phyloP scores from a whole-genome alignment of 306 rosid genomes.

The peach (Prunus persica) region Prunus_persica_NCBIv2 NC_034009.1:31086001-31086500 shows the following conservation, averaged over 20 bases:
- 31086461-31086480: conserved; percentile 1
- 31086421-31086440: neutral
- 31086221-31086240: conserved; percentile 57
- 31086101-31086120: conserved; percentile 14
- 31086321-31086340: conserved; percentile 59
- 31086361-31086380: conserved; percentile 23
- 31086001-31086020: neutral
- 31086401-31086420: conserved; percentile 20
- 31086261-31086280: conserved; percentile 46
- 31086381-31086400: conserved; percentile 27
- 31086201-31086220: conserved; percentile 46
- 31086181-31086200: conserved; percentile 39
- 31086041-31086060: neutral
- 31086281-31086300: conserved; percentile 49
- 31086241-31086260: conserved; percentile 78
- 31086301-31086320: conserved; percentile 15
- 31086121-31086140: conserved; percentile 77
- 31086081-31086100: neutral
- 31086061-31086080: neutral
- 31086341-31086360: conserved; percentile 61
- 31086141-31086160: conserved; percentile 47
- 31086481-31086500: neutral
- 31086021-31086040: neutral
- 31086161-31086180: conserved; percentile 40
- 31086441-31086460: conserved; percentile 4